Base-by-base conservation (phyloP, 2,329 filamentous ascomycete genomes). In the Diaporthe caulivora region DNA sequence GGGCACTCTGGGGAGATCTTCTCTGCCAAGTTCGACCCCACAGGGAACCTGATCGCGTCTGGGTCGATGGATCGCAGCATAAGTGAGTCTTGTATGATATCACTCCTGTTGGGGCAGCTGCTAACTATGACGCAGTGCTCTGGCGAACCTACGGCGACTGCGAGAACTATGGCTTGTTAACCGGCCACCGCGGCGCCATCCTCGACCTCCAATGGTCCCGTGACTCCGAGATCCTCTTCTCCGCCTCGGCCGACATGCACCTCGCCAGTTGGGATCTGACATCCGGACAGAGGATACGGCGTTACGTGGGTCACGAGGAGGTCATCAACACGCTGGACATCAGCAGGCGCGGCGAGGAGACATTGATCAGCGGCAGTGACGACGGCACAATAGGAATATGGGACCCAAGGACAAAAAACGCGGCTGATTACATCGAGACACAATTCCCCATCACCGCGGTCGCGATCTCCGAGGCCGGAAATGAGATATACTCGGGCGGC, bases 191-290 rank as follows among this genome's bases (percentile, higher is more conserved):
- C 81, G 95, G 95, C 77, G 97, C 97, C 1, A 87, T 99, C 64
- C 87, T 98, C 34, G 97, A 98, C 83, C 86, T 99, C 58, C 95
- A 98, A 81, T 99, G 97, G 97, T 98, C 97, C 37, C 93, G 97
- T 81, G 97, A 99, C 85, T 97, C 95, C 26, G 92, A 93, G 79
- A 93, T 96, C 54, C 83, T 99, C 68, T 98, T 96, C 80, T 97
- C 96, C 10, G 95, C 95, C 57, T 98, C 95, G 44, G 95, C 97
- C 77, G 97, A 99, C 82, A 95, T 92, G 90, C 94, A 95, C 77
- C 88, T 98, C 40, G 95, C 95, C 51, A 97, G 94, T 81, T 99
- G 96, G 96, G 96, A 99, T 80, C 85, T 97, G 54, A 96, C 97
- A 77, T 95, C 94, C 0, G 96, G 96, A n/a, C 90, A 93, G 77